A percentile compares a stretch with the other conserved stretches of the same genome.
phyloP scores from a whole-genome alignment of 176 grass and related monocot species.

The Ensete glaucum region DNA sequence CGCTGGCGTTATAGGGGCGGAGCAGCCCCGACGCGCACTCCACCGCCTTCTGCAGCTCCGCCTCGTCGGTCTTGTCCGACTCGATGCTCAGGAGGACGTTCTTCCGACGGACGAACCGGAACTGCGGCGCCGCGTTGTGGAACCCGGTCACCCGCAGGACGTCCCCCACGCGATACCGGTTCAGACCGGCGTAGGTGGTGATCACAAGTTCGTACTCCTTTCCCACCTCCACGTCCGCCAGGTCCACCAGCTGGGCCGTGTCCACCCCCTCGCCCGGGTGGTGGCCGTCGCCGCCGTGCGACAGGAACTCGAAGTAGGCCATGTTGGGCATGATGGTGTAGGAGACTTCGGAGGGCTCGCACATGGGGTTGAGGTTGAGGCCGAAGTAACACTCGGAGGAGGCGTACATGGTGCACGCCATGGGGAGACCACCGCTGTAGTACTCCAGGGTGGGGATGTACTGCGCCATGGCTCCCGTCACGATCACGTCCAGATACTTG shows the following conservation, averaged over 20 bases:
- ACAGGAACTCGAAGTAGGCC: conserved; percentile 75
- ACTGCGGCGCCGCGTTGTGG: conserved; percentile 67
- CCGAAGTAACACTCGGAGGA: conserved; percentile 69
- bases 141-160: conserved; percentile 45
- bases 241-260: conserved; percentile 27
- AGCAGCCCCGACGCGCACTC: conserved; percentile 39
- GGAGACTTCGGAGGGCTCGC: conserved; percentile 41
- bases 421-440: conserved; percentile 49
- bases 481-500: conserved; percentile 37
- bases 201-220: conserved; percentile 65
- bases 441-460: conserved; percentile 59
- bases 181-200: conserved; percentile 61
- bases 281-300: conserved; percentile 2
- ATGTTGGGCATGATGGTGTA: conserved; percentile 83
- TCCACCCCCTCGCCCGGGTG: conserved; percentile 10
- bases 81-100: conserved; percentile 67
- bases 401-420: conserved; percentile 64
- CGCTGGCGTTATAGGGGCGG: conserved; percentile 22
- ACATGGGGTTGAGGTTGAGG: conserved; percentile 51
- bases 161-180: conserved; percentile 61
- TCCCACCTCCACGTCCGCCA: conserved; percentile 29
- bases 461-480: conserved; percentile 68
- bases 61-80: conserved; percentile 68
- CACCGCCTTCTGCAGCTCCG: conserved; percentile 63
- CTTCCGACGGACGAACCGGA: conserved; percentile 61